Percentiles rank a stretch among this genome's conserved stretches.
Conservation (phyloP, 1,139 yeast species). For the Chernovozyma sophiae-reginae region DNA sequence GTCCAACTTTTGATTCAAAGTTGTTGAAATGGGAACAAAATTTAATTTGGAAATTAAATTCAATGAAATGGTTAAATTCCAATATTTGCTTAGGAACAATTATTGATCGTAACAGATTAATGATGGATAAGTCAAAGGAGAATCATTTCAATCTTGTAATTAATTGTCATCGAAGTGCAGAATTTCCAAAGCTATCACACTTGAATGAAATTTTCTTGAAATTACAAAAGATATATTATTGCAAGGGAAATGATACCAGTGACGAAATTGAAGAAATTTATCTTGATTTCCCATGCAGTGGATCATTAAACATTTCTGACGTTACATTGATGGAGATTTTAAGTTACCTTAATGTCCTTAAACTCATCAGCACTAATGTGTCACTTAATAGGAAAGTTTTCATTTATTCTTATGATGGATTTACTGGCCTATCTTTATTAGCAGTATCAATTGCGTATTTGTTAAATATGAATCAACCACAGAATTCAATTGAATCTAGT, state of each 20-base stretch:
- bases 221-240: conserved; percentile 6
- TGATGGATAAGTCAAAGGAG: conserved; percentile 1
- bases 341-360: conserved; percentile 29
- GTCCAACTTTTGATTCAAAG: conserved; percentile 16
- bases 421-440: conserved; percentile 35
- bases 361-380: conserved; percentile 23
- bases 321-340: conserved; percentile 25
- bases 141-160: conserved; percentile 27
- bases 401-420: conserved; percentile 38
- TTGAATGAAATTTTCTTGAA: conserved; percentile 13
- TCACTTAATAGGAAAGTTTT: conserved; percentile 23
- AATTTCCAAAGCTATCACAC: conserved; percentile 22
- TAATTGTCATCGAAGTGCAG: conserved; percentile 33
- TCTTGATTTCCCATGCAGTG: conserved; percentile 36
- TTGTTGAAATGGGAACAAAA: conserved; percentile 34
- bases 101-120: conserved; percentile 26
- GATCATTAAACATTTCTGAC: conserved; percentile 19
- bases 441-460: conserved; percentile 23
- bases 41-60: conserved; percentile 32
- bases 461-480: conserved; percentile 12
- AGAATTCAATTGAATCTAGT: conserved; percentile 20
- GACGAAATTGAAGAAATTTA: conserved; percentile 16
- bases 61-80: conserved; percentile 26
- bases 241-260: neutral
- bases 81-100: conserved; percentile 32